Base-by-base conservation (phyloP, 352 stramenopile genomes). In the Phytophthora citricola region DNA sequence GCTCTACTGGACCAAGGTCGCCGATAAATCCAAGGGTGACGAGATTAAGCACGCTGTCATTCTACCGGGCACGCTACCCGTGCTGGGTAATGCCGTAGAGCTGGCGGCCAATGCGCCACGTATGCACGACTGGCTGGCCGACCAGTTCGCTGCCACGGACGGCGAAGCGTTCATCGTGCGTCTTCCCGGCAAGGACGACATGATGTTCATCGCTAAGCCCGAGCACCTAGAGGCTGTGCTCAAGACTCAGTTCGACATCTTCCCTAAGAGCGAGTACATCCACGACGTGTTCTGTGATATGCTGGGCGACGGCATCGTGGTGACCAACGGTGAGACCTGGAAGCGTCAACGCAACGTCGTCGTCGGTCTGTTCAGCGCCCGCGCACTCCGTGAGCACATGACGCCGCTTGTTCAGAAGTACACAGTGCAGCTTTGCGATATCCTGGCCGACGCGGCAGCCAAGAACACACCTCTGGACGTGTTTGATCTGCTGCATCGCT, bases 191-290 rank as follows among this genome's bases (percentile, higher is more conserved):
- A 76, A 73, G 15, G 73, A 78, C 39, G 63, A 76, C 48, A 73
- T 75, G 56, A 71, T 85, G 63, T 69, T 73, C 41, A 73, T 85
- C 26, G 65, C 63, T 36, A 83, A 81, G 39, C 77, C 78, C 0
- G 69, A 86, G 59, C 71, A 79, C 31, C 66, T 85, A n/a, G 77
- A 89, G 44, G 69, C 83, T 12, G 70, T 86, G 45, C 65, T 83
- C 24, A 85, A 81, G 58, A 85, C 75, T 17, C 79, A 85, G 43
- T 80, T 84, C 48, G 69, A 84, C 22, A 44, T 49, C 47, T 86
- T 88, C 48, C 68, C 69, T 39, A 85, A 85, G 57, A 76, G 76
- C 17, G 54, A 72, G 24, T 74, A 83, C 46, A 63, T 83, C 39
- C 64, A 72, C 56, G 66, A 81, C 29, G 62, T 81, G 32, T 69